phyloP scores from a whole-genome alignment of 2,329 filamentous ascomycete genomes.

The Magnaporthales sp. region DNA sequence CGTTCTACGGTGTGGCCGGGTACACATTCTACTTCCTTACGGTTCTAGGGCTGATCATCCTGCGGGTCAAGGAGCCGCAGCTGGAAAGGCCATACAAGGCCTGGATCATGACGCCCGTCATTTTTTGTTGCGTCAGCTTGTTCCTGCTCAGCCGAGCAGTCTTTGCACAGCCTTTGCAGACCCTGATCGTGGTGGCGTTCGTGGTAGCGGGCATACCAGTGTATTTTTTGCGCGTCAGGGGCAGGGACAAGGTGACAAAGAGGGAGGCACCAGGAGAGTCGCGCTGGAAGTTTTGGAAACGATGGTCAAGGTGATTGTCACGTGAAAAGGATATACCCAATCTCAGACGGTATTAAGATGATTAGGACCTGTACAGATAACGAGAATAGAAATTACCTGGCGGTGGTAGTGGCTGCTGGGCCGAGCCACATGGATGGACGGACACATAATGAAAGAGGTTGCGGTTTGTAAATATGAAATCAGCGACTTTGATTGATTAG shows the following conservation, averaged over 20 bases:
- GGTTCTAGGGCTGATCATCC: slow-evolving; percentile 82
- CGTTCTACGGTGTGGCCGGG: slow-evolving; percentile 94
- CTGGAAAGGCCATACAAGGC: slow-evolving; percentile 88
- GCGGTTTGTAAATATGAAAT: background rate
- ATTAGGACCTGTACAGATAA: background rate
- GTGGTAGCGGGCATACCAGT: slow-evolving; percentile 76
- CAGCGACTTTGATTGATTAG: background rate
- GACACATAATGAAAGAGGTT: background rate
- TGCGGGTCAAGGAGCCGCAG: slow-evolving; percentile 78
- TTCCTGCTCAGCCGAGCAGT: slow-evolving; percentile 85
- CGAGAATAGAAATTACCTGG: background rate
- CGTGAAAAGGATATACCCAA: background rate
- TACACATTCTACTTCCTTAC: slow-evolving; percentile 98
- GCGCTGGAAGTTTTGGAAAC: slow-evolving; percentile 56
- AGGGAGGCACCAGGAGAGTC: slow-evolving; percentile 27
- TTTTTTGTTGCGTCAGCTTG: slow-evolving; percentile 95
- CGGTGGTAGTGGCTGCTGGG: background rate
- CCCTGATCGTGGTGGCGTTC: slow-evolving; percentile 76
- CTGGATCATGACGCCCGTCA: slow-evolving; percentile 94
- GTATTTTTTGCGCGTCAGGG: slow-evolving; percentile 78
- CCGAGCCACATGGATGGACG: background rate
- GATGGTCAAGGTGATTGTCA: slow-evolving; percentile 15
- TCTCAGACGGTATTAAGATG: background rate
- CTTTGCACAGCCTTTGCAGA: slow-evolving; percentile 86
- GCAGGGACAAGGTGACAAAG: slow-evolving; percentile 42